Conservation (phyloP, 192 early-diverging fungal species). For the Mortierella hygrophila region DNA sequence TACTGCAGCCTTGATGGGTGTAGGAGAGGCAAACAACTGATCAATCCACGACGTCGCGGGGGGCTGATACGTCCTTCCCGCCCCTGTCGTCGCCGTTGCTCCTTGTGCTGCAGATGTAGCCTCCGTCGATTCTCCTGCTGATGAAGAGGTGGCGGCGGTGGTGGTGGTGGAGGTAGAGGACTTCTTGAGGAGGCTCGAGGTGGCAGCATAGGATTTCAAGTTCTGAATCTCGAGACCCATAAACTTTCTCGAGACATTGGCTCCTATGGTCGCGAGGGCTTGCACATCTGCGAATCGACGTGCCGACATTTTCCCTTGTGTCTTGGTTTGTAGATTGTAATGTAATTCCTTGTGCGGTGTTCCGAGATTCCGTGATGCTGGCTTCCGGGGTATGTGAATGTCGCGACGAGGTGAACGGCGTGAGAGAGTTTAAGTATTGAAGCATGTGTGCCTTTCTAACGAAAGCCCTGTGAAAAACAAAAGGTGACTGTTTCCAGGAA, state of each 20-base stretch:
- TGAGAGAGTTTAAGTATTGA: too few relatives aligned
- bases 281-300: constrained; percentile 52
- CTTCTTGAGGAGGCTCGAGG: constrained; percentile 40
- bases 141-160: not conserved
- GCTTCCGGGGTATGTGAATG: too few relatives aligned
- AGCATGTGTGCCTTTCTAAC: too few relatives aligned
- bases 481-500: too few relatives aligned
- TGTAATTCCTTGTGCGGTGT: too few relatives aligned
- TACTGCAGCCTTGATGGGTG: not conserved
- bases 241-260: constrained; percentile 27
- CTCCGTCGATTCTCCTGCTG: not conserved
- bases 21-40: constrained; percentile 12
- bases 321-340: not conserved
- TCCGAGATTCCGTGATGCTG: too few relatives aligned
- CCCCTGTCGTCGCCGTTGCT: not conserved
- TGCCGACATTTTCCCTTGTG: constrained; percentile 29
- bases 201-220: constrained; percentile 39
- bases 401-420: too few relatives aligned
- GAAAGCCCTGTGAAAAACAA: too few relatives aligned
- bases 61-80: not conserved
- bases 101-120: not conserved
- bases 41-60: constrained; percentile 30
- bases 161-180: not conserved
- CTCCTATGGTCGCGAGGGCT: constrained; percentile 32
- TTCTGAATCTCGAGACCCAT: constrained; percentile 28